Conservation (phyloP, 2,329 filamentous ascomycete species). For the Trichoderma oligosporum region DNA sequence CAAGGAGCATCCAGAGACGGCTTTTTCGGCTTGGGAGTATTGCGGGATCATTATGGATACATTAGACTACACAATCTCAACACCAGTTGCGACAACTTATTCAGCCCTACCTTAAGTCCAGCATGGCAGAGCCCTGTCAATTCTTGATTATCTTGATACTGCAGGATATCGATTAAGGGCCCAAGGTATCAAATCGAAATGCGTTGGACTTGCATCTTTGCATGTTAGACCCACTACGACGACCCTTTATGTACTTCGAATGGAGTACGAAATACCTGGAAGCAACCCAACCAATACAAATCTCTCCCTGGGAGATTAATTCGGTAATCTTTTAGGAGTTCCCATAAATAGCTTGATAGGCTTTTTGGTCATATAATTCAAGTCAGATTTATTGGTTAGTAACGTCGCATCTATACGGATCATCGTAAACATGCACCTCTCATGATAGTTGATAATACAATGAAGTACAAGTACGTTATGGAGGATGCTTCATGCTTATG, state of each 20-base stretch:
- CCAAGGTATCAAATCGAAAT: not conserved
- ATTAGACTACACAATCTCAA: conserved; percentile 21
- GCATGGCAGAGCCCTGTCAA: not conserved
- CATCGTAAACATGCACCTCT: too few relatives aligned
- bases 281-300: too few relatives aligned
- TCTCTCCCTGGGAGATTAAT: too few relatives aligned
- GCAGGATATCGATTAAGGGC: not conserved
- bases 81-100: conserved; percentile 2
- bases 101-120: not conserved
- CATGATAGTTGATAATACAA: too few relatives aligned
- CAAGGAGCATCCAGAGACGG: conserved; percentile 13
- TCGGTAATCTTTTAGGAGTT: too few relatives aligned
- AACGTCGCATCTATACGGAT: too few relatives aligned
- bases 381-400: too few relatives aligned
- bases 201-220: not conserved
- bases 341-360: too few relatives aligned
- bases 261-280: too few relatives aligned
- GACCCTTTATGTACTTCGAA: not conserved
- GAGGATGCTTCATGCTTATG: too few relatives aligned
- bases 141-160: not conserved
- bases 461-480: too few relatives aligned
- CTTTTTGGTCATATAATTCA: too few relatives aligned
- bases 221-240: not conserved
- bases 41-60: conserved; percentile 13
- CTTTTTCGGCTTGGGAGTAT: conserved; percentile 20